Base-by-base conservation (phyloP, 352 stramenopile species). In the Globisporangium perplexum region DNA sequence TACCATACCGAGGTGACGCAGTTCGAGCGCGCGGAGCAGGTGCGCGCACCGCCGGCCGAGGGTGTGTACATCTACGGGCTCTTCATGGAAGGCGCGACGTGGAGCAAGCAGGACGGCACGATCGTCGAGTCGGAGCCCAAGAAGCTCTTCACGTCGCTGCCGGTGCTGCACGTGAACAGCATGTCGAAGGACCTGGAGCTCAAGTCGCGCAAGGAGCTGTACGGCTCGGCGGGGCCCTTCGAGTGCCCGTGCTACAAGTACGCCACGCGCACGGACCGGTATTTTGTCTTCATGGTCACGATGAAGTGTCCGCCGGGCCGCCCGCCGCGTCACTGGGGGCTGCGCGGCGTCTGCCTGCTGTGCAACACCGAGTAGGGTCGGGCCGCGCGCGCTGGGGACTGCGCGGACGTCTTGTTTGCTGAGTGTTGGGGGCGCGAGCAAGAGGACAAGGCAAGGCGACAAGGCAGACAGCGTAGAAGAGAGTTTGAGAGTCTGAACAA, bases 171-270 rank as follows among this genome's bases (percentile, higher is more conserved):
- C 55, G 90, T 99, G 36, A 98, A 97, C 65, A 97, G 81, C 44
- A 93, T 98, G 70, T 93, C 89, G 42, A 98, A 97, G 60, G 90
- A 94, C 15, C 70, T 93, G n/a, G 86, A 98, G 65, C 65, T 79
- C 50, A 97, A 97, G 65, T 92, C 80, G 4, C 83, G 88, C 23
- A 97, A 96, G 51, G 91, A 98, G 63, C 72, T 96, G 4, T 98
- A 98, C 67, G 93, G 93, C 17, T 68, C 78, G 11, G 67, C 86
- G 3, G 93, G 93, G 1, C 88, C 93, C 1, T 99, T 98, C 62
- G 90, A 98, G 67, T 97, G 89, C 65, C 93, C 96, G 31, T 92
- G 96, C 55, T 99, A 99, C 87, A 98, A 98, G 81, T 99, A 99
- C 71, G 78, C 87, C 18, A 88, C 59, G 23, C 84, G 96, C 23